These are phyloP conservation scores for Dothiorella sarmentorum DNA, from an alignment of 2,329 filamentous ascomycete species.

Conservation along the genomic window DNA sequence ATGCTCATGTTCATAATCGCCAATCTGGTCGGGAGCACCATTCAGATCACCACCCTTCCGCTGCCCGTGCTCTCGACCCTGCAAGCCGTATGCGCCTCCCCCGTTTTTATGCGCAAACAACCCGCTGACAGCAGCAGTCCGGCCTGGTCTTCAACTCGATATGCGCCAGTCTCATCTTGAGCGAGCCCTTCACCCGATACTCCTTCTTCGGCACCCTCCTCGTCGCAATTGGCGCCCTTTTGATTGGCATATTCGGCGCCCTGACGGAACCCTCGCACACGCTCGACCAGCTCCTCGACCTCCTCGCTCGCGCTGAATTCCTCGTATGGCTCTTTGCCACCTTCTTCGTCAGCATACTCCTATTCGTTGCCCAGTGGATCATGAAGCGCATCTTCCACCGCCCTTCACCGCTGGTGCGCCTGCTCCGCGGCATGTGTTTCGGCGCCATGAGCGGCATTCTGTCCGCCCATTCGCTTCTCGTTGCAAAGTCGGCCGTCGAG, in stretches of 20 bases:
- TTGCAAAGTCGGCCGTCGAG: constrained; percentile 96
- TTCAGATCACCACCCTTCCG: constrained; percentile 94
- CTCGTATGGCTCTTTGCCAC: constrained; percentile 86
- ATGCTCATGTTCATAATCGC: constrained; percentile 97
- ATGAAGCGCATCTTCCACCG: constrained; percentile 38
- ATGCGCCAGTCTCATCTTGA: constrained; percentile 87
- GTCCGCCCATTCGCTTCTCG: constrained; percentile 86
- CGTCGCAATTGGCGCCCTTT: constrained; percentile 79
- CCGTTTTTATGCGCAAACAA: background rate
- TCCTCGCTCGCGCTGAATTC: constrained; percentile 73
- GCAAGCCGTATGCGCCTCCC: constrained; percentile 60
- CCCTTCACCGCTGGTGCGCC: constrained; percentile 62
- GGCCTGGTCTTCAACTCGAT: constrained; percentile 98
- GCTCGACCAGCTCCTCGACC: constrained; percentile 71
- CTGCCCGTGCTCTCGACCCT: constrained; percentile 91
- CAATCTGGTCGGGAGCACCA: constrained; percentile 90
- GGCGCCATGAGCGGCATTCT: constrained; percentile 85
- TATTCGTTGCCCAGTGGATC: constrained; percentile 52
- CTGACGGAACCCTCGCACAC: constrained; percentile 91
- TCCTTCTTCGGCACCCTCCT: constrained; percentile 87
- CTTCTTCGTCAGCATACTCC: constrained; percentile 64
- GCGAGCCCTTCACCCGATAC: constrained; percentile 90
- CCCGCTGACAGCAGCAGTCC: constrained; percentile 48
- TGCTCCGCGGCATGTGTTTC: constrained; percentile 80
- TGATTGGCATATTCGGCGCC: constrained; percentile 92